These are phyloP conservation scores for Hemileccinum rubropunctum DNA, from an alignment of 768 basidiomycete species.

Conservation along the genomic window DNA sequence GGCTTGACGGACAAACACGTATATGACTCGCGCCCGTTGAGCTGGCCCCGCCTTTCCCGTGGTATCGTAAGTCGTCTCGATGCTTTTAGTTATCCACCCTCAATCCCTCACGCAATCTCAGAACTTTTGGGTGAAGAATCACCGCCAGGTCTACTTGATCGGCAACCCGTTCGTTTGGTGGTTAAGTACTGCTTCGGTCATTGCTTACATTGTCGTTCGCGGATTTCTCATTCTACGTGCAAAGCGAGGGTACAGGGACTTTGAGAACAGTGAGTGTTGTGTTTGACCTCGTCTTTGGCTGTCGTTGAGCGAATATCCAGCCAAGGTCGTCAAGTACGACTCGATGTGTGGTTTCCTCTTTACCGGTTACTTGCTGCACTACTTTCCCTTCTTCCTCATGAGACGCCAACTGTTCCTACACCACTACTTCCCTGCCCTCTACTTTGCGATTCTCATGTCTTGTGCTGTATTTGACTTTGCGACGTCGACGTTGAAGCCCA, in stretches of 20 bases:
- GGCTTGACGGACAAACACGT: conserved; percentile 93
- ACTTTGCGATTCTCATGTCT: conserved; percentile 80
- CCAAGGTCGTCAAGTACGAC: conserved; percentile 90
- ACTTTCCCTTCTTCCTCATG: conserved; percentile 98
- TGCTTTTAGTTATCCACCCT: background rate
- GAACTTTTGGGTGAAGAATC: conserved; percentile 99
- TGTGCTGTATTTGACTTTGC: conserved; percentile 81
- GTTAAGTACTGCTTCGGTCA: conserved; percentile 69
- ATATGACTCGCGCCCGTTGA: conserved; percentile 89
- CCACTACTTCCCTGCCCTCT: conserved; percentile 97
- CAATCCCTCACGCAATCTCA: conserved; percentile 30
- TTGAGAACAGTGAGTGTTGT: conserved; percentile 74
- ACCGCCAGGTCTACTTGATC: conserved; percentile 91
- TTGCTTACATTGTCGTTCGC: conserved; percentile 64
- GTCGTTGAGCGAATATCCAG: conserved; percentile 38
- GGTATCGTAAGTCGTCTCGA: conserved; percentile 73
- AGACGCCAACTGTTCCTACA: conserved; percentile 95
- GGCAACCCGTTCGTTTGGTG: conserved; percentile 97
- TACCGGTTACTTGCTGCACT: conserved; percentile 90
- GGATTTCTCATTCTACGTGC: conserved; percentile 82
- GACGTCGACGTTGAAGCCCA: conserved; percentile 75
- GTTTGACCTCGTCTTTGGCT: background rate
- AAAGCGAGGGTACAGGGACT: conserved; percentile 89
- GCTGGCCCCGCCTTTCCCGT: conserved; percentile 88
- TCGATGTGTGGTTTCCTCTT: conserved; percentile 87